These are phyloP conservation scores for Globisporangium solare DNA, from an alignment of 352 stramenopile genomes.

Conservation along the genomic window DNA sequence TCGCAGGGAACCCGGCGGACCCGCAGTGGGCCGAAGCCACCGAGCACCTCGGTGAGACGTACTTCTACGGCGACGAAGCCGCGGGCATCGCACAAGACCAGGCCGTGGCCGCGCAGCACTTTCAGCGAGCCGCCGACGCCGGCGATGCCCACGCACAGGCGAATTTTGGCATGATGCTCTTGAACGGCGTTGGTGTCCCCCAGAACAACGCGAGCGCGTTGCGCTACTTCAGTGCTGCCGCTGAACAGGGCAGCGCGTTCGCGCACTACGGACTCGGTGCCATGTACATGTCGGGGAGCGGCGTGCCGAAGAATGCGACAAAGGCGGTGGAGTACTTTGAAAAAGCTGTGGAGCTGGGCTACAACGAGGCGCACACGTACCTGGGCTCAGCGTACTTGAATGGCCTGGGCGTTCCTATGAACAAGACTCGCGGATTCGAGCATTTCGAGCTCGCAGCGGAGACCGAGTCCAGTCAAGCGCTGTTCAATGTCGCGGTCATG, in stretches of 20 bases:
- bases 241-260: constrained; percentile 50
- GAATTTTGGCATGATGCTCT: constrained; percentile 71
- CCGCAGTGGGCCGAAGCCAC: constrained; percentile 55
- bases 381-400: constrained; percentile 63
- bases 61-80: constrained; percentile 66
- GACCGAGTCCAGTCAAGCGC: constrained; percentile 41
- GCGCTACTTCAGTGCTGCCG: constrained; percentile 53
- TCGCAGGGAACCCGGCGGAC: constrained; percentile 57
- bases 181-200: constrained; percentile 52
- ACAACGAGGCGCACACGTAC: constrained; percentile 65
- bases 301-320: constrained; percentile 58
- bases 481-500: constrained; percentile 78
- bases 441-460: constrained; percentile 57
- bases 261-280: constrained; percentile 62
- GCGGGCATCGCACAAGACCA: constrained; percentile 50
- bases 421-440: constrained; percentile 43
- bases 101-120: constrained; percentile 44
- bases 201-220: constrained; percentile 56
- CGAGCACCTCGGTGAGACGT: constrained; percentile 60
- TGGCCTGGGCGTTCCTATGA: constrained; percentile 41
- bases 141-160: constrained; percentile 60
- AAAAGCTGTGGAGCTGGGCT: constrained; percentile 47
- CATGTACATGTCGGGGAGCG: constrained; percentile 50
- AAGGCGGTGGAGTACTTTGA: constrained; percentile 56
- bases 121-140: constrained; percentile 58